Evolutionary conservation across 805 yeast species (phyloP).

Genomic region (Candida ovalis): DNA sequence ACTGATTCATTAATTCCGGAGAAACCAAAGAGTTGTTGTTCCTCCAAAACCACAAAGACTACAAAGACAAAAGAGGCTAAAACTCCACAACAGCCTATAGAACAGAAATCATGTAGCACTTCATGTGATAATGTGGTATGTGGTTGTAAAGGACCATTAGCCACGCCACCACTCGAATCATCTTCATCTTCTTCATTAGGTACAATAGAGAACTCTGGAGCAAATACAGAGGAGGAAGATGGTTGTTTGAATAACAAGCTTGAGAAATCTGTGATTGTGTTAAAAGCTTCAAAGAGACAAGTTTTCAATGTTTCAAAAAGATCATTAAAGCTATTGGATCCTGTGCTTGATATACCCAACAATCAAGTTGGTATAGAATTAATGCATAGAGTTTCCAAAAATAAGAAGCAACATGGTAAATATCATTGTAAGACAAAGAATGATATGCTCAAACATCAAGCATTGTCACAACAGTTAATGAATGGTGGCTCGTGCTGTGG

Average conservation of each 20-base stretch:
- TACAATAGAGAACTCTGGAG: background rate
- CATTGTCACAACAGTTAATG: background rate
- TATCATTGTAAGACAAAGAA: constrained; percentile 11
- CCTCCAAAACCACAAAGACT: too few species aligned
- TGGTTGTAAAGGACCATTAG: background rate
- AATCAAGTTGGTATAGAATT: constrained; percentile 30
- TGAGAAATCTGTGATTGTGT: constrained; percentile 26
- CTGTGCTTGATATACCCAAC: constrained; percentile 32
- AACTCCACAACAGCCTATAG: too few species aligned
- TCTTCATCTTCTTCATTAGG: background rate
- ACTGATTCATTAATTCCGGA: too few species aligned
- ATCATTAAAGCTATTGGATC: constrained; percentile 30
- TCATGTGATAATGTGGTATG: background rate
- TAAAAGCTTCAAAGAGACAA: constrained; percentile 33
- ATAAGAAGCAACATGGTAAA: constrained; percentile 16
- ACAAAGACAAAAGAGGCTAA: too few species aligned
- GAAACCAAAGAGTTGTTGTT: too few species aligned
- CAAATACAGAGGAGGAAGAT: background rate
- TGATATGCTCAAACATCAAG: background rate
- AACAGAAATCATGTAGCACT: background rate
- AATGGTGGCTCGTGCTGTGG: background rate
- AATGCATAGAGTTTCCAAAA: constrained; percentile 21
- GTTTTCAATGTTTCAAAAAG: constrained; percentile 34
- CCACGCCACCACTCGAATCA: background rate
- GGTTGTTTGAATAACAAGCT: constrained; percentile 7